phyloP scores from a whole-genome alignment of 202 grass and related monocot species.

The Saccharum hybrid region DNA sequence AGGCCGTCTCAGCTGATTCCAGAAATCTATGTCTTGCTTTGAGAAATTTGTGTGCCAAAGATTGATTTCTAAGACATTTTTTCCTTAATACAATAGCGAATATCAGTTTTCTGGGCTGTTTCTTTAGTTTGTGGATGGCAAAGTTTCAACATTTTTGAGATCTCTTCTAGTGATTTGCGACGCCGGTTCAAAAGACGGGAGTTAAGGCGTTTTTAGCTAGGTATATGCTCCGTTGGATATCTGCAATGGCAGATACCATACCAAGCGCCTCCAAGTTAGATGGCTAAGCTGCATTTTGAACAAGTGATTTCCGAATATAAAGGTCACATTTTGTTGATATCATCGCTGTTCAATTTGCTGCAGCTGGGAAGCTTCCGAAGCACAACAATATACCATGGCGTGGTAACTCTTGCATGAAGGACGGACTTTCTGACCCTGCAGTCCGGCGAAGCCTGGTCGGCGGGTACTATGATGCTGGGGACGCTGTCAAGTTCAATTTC shows the following conservation, averaged over 20 bases:
- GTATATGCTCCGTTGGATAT: constrained; percentile 6
- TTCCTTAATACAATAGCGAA: background rate
- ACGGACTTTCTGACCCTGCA: constrained; percentile 74
- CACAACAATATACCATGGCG: constrained; percentile 87
- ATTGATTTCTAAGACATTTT: background rate
- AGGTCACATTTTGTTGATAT: background rate
- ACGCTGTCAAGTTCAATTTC: constrained; percentile 87
- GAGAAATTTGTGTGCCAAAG: background rate
- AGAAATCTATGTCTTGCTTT: background rate
- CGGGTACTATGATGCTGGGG: constrained; percentile 79
- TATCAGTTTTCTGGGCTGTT: background rate
- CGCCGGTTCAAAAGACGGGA: background rate
- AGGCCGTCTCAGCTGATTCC: background rate
- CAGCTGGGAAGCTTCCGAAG: constrained; percentile 85
- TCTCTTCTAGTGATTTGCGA: constrained; percentile 4
- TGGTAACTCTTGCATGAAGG: constrained; percentile 83
- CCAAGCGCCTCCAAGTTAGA: background rate
- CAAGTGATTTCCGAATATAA: background rate
- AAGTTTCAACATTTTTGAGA: constrained; percentile 14
- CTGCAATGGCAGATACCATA: background rate
- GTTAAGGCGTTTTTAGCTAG: constrained; percentile 1
- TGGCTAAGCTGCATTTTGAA: background rate
- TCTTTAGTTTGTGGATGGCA: background rate
- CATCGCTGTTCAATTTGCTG: constrained; percentile 31
- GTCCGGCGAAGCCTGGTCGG: constrained; percentile 65